Evolutionary conservation across 2,329 filamentous ascomycete species (phyloP).

Genomic region (Pestalotiopsis sp.): DNA sequence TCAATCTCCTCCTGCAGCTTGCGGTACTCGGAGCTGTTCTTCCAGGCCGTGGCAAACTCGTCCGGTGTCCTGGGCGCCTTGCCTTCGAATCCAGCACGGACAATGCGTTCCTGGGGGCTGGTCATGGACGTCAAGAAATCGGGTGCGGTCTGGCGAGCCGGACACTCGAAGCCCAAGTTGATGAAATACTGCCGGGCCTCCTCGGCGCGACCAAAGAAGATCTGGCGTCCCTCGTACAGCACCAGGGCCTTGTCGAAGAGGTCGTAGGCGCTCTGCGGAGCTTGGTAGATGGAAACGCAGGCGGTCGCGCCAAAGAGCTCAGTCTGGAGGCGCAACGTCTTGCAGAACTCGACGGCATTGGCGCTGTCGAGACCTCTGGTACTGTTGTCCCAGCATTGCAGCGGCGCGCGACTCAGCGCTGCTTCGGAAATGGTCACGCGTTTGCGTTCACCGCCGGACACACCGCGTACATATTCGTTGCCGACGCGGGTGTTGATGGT

Average conservation of each 20-base stretch:
- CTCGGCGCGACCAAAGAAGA: constrained; percentile 62
- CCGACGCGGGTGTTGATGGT: constrained; percentile 73
- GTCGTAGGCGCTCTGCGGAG: constrained; percentile 63
- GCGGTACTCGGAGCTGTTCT: constrained; percentile 50
- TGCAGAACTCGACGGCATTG: constrained; percentile 74
- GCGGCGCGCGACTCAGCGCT: constrained; percentile 53
- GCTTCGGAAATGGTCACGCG: constrained; percentile 65
- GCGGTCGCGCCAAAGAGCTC: constrained; percentile 34
- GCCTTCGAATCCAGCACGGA: constrained; percentile 55
- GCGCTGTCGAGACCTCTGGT: constrained; percentile 73
- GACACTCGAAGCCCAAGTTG: constrained; percentile 66
- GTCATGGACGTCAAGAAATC: constrained; percentile 75
- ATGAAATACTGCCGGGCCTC: constrained; percentile 66
- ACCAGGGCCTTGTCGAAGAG: constrained; percentile 60
- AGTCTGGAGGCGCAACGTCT: constrained; percentile 54
- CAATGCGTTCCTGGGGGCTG: constrained; percentile 53
- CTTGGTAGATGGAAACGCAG: constrained; percentile 68
- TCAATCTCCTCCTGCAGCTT: constrained; percentile 54
- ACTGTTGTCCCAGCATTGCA: constrained; percentile 69
- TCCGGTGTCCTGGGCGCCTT: constrained; percentile 59
- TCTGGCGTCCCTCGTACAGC: constrained; percentile 61
- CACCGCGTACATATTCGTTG: constrained; percentile 73
- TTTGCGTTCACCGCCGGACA: constrained; percentile 72
- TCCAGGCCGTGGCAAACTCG: constrained; percentile 61
- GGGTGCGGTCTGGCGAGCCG: constrained; percentile 64